Evolutionary conservation across 2,329 filamentous ascomycete species (phyloP).

Genomic region (Pestalotiopsis sp.): DNA sequence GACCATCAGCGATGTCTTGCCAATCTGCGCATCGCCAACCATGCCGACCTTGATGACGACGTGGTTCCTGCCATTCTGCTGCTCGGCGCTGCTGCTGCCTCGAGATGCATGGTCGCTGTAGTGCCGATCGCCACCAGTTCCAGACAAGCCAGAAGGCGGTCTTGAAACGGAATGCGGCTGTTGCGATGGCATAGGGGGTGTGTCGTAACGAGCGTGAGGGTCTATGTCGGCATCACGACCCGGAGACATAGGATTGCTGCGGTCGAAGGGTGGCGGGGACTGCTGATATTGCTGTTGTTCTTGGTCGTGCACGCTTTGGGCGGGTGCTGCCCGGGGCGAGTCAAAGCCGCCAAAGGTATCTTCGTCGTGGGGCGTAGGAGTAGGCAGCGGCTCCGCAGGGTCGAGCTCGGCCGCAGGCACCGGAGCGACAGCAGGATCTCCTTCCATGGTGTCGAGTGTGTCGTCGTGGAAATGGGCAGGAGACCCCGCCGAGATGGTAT

Average conservation of each 20-base stretch:
- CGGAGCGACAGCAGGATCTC: constrained; percentile 34
- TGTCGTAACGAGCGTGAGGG: constrained; percentile 45
- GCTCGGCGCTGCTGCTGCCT: constrained; percentile 39
- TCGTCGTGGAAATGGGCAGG: constrained; percentile 57
- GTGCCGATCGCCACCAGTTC: constrained; percentile 38
- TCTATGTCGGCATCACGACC: constrained; percentile 37
- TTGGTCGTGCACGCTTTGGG: background rate
- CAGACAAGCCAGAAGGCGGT: constrained; percentile 58
- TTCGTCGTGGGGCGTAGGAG: constrained; percentile 37
- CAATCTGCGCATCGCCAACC: constrained; percentile 98
- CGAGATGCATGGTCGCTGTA: constrained; percentile 49
- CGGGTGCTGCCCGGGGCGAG: constrained; percentile 41
- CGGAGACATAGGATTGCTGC: constrained; percentile 34
- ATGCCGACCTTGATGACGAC: constrained; percentile 99
- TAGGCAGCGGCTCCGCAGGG: constrained; percentile 23
- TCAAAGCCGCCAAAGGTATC: constrained; percentile 52
- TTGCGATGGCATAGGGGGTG: constrained; percentile 46
- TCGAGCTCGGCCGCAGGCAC: background rate
- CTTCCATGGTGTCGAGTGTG: constrained; percentile 56
- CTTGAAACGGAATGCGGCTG: constrained; percentile 50
- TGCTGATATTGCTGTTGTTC: constrained; percentile 31
- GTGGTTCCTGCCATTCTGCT: constrained; percentile 60
- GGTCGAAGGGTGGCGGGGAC: constrained; percentile 51
- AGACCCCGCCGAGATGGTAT: constrained; percentile 48
- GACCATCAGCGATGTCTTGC: constrained; percentile 98